phyloP scores from a whole-genome alignment of 495 filamentous ascomycete genomes.

The Aspergillus panamensis region DNA sequence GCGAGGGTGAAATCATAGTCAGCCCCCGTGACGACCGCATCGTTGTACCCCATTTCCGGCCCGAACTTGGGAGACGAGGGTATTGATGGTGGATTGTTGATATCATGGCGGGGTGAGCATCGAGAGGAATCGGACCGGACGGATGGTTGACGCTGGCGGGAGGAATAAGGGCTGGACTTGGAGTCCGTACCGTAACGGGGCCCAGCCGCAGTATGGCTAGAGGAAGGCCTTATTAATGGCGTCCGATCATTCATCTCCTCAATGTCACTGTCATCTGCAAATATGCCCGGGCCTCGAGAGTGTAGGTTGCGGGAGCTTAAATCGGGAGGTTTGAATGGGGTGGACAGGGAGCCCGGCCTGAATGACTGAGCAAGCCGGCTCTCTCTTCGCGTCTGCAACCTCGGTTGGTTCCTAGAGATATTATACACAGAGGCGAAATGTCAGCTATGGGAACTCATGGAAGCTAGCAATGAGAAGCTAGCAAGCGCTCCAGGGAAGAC shows the following conservation, averaged over 20 bases:
- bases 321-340: constrained; percentile 25
- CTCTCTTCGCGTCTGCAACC: constrained; percentile 66
- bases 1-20: constrained; percentile 41
- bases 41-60: constrained; percentile 65
- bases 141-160: constrained; percentile 30
- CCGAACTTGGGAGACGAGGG: constrained; percentile 68
- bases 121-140: constrained; percentile 32
- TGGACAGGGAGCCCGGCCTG: constrained; percentile 37
- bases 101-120: constrained; percentile 56
- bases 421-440: not conserved
- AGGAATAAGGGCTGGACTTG: constrained; percentile 29
- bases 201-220: constrained; percentile 24
- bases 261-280: constrained; percentile 53
- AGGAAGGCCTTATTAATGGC: constrained; percentile 35
- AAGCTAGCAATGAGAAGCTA: constrained; percentile 2
- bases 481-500: not conserved
- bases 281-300: constrained; percentile 23
- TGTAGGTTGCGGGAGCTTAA: constrained; percentile 31
- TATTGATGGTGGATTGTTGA: constrained; percentile 96
- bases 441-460: constrained; percentile 9
- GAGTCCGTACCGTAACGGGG: constrained; percentile 42
- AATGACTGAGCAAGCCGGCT: constrained; percentile 50
- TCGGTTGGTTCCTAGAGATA: constrained; percentile 63
- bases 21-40: constrained; percentile 64
- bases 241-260: constrained; percentile 39